Conservation (phyloP, 1,284 basidiomycete genomes). For the Sporisorium iseilematis-ciliati region DNA sequence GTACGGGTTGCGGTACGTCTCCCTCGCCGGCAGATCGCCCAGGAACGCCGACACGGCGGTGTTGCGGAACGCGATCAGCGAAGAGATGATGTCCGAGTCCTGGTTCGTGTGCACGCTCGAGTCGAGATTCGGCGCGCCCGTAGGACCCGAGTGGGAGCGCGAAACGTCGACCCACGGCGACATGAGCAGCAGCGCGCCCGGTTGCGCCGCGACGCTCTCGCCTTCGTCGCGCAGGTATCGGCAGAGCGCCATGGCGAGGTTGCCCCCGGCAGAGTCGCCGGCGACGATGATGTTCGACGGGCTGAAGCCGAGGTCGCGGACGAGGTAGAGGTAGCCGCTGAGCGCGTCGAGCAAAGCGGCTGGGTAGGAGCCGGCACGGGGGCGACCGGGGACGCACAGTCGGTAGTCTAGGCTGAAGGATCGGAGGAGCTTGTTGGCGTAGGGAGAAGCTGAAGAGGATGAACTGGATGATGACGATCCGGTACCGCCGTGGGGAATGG, state of each 20-base stretch:
- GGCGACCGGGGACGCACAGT: constrained; percentile 55
- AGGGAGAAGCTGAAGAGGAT: constrained; percentile 15
- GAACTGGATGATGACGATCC: background rate
- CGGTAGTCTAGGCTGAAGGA: constrained; percentile 66
- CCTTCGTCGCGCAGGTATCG: constrained; percentile 68
- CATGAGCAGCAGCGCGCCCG: constrained; percentile 56
- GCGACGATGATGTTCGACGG: constrained; percentile 75
- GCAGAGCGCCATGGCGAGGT: constrained; percentile 75
- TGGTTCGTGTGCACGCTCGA: constrained; percentile 52
- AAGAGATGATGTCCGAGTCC: constrained; percentile 60
- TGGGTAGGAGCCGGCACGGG: constrained; percentile 58
- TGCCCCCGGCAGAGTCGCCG: constrained; percentile 80
- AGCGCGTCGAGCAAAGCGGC: constrained; percentile 64
- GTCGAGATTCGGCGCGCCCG: constrained; percentile 55
- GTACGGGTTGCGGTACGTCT: constrained; percentile 66
- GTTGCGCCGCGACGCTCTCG: constrained; percentile 32
- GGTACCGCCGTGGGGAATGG: too few species aligned
- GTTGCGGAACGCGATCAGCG: constrained; percentile 61
- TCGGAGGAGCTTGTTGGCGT: constrained; percentile 44
- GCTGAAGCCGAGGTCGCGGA: constrained; percentile 52
- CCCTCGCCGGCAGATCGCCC: constrained; percentile 59
- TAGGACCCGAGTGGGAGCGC: constrained; percentile 64
- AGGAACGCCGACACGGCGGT: constrained; percentile 63
- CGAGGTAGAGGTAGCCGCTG: constrained; percentile 63
- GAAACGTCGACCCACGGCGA: constrained; percentile 67